These are phyloP conservation scores for Volvox africanus DNA, from an alignment of 139 green algal species.

Conservation along the genomic window DNA sequence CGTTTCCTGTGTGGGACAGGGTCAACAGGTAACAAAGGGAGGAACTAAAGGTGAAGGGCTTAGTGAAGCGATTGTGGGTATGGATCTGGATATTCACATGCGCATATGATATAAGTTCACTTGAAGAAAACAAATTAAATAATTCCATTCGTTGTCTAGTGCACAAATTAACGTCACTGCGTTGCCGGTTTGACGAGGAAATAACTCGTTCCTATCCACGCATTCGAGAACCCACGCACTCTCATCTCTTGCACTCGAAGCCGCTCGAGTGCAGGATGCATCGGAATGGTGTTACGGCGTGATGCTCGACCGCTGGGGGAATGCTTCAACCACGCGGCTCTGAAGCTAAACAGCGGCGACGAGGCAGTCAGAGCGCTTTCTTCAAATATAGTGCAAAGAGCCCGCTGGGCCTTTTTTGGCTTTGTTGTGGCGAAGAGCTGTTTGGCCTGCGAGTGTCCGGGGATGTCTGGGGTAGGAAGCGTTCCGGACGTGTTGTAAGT, in stretches of 20 bases:
- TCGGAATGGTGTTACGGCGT: background rate
- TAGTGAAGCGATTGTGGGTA: no score
- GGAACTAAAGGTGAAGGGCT: background rate
- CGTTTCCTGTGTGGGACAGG: background rate
- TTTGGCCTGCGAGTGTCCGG: background rate
- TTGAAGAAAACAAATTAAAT: no score
- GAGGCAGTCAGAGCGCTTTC: background rate
- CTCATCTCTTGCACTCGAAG: background rate
- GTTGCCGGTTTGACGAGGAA: no score
- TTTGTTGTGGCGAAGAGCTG: background rate
- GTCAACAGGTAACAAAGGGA: no score
- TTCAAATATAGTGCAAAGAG: conserved; percentile 27
- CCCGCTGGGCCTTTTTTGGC: conserved; percentile 23
- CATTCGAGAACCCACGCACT: background rate
- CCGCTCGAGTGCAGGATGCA: background rate
- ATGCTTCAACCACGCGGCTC: background rate
- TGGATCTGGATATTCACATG: no score
- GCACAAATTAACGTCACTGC: no score
- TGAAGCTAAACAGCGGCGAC: background rate
- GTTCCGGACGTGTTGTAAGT: background rate
- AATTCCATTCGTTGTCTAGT: no score
- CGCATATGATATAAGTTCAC: no score
- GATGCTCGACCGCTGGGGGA: background rate
- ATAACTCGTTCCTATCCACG: no score
- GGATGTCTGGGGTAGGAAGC: background rate